These are phyloP conservation scores for Penicillium fimorum DNA, from an alignment of 495 filamentous ascomycete genomes.

Conservation along the genomic window DNA sequence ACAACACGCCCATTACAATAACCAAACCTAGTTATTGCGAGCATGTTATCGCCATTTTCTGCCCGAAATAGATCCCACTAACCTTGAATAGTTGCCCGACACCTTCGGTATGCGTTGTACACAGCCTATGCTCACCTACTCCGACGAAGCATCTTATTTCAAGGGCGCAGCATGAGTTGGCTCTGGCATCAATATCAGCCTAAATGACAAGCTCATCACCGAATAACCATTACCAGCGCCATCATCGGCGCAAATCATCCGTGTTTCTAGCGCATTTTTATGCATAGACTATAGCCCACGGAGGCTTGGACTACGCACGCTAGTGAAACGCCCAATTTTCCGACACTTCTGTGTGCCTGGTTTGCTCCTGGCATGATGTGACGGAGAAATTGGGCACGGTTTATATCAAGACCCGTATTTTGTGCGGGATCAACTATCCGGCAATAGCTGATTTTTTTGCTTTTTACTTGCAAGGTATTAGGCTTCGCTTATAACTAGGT, in stretches of 20 bases:
- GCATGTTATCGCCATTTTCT: slow-evolving; percentile 1
- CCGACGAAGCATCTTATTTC: not conserved
- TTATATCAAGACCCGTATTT: not conserved
- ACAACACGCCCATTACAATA: not conserved
- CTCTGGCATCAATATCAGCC: not conserved
- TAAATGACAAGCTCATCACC: not conserved
- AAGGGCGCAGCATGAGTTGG: not conserved
- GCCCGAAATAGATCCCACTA: not conserved
- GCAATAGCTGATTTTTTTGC: not conserved
- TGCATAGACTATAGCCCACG: not conserved
- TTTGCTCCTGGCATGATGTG: not conserved
- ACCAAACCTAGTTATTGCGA: not conserved
- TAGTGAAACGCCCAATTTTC: not conserved
- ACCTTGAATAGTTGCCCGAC: not conserved
- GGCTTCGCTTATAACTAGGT: not conserved
- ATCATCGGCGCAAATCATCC: slow-evolving; percentile 1
- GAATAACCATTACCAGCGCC: not conserved
- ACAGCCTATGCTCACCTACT: not conserved
- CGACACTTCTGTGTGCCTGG: not conserved
- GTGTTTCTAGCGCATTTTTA: not conserved
- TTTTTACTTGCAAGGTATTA: not conserved
- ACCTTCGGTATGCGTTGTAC: not conserved
- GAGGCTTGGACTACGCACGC: not conserved
- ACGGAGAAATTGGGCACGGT: not conserved
- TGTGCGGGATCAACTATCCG: not conserved